phyloP scores from a whole-genome alignment of 345 rosid genomes.

The Corchorus capsularis region DNA sequence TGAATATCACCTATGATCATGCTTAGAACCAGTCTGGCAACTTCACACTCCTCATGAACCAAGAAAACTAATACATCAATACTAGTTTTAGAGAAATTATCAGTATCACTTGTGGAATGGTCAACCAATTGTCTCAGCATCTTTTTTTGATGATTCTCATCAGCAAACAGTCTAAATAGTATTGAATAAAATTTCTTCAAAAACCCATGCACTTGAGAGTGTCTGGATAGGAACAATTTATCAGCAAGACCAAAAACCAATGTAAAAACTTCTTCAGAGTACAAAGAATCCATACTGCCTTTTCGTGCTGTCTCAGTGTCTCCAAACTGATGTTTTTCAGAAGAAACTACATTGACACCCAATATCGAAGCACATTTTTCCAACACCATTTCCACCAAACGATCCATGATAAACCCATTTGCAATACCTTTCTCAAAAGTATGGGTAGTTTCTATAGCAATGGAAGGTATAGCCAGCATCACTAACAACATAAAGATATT shows the following conservation, averaged over 20 bases:
- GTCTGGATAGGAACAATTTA: neutral
- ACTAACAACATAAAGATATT: neutral
- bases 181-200: neutral
- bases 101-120: neutral
- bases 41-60: neutral
- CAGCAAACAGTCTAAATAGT: neutral
- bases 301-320: neutral
- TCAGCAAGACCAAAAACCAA: neutral
- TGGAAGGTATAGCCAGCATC: neutral
- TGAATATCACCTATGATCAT: neutral
- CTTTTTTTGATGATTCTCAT: conserved; percentile 1
- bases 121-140: conserved; percentile 1
- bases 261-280: neutral
- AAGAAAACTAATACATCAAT: neutral
- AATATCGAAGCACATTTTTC: conserved; percentile 1
- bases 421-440: conserved; percentile 13
- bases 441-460: neutral
- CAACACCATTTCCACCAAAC: neutral
- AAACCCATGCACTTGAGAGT: neutral
- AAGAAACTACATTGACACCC: neutral
- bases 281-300: neutral
- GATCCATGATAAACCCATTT: neutral
- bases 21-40: neutral
- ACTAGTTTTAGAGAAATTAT: neutral
- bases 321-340: neutral